Base-by-base conservation (phyloP, 208 protist genomes). In the Leptomonas pyrrhocoris region DNA sequence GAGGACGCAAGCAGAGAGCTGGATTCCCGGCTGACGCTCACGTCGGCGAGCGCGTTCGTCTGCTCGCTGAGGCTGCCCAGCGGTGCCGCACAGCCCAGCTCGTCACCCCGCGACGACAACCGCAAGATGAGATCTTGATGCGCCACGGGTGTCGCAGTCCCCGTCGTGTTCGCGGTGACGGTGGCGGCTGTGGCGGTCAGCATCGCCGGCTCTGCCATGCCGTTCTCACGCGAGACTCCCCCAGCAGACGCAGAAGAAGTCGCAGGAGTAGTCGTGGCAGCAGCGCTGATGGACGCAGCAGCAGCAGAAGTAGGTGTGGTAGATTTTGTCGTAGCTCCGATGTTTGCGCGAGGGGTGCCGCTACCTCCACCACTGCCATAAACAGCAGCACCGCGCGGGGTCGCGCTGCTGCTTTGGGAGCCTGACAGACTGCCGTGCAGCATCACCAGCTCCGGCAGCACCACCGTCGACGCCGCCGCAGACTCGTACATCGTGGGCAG, bases 401-500 rank as follows among this genome's bases (percentile, higher is more conserved):
- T 55, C 9, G 25, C n/a, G 30, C 60, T 30, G 60, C 46, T 45
- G 46, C 60, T 65, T 30, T 55, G 60, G 45, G 60, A 55, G n/a
- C 46, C 46, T 2, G 60, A 65, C 6, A 13, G 60, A 34, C 60
- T 65, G 46, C 60, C 45, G 30, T 42, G 18, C 30, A 40, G 18
- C 46, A 18, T 13, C 27, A 8, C 0, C 11, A 65, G n/a, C 46
- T 55, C 60, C 9, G 46, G 46, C 30, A 55, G n/a, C 46, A 21
- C 46, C 9, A 63, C 38, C 3, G 45, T 54, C 27, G 50, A 61
- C 68, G 60, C 68, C 25, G 36, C 60, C 15, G n/a, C n/a, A n/a
- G 59, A 67, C 43, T 62, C 68, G 54, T 74, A 50, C 4, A 67
- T 66, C 13, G 25, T 23, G 16, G 59, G 38, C 51, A 61, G 45